Evolutionary conservation across 495 filamentous ascomycete species (phyloP), one percentile per base, ranked within the genome.

Genomic region (Pyrenula aspistea): DNA sequence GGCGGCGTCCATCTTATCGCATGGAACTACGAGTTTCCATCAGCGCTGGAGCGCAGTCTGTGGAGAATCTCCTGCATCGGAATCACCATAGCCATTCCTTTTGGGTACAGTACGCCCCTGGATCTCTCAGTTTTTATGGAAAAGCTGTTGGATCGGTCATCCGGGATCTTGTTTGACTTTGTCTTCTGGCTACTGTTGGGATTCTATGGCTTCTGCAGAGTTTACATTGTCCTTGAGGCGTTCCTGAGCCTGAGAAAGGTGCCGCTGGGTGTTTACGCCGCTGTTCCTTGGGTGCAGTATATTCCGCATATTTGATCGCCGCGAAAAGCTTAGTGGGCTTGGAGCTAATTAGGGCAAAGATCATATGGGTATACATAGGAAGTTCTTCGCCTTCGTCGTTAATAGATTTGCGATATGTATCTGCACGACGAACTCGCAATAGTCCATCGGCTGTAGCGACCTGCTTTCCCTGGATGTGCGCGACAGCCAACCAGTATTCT

Each of bases 161-260:
- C n/a, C n/a, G n/a, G n/a, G n/a, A n/a, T n/a, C n/a, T 48, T 48
- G 19, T 48, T 48, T 48, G 19, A 48, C 42, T 48, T 48, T 48
- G 42, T 48, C 11, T 19, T 48, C 42, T 11, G 11, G 19, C 11
- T 48, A 11, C 42, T 48, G 42, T 19, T 48, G 11, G n/a, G n/a
- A n/a, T n/a, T n/a, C n/a, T n/a, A n/a, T n/a, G n/a, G n/a, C n/a
- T n/a, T n/a, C n/a, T 48, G 42, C 19, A 55, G 65, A 25, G 42
- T 55, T 2, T 67, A 25, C 48, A 51, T 68, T 11, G 63, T 68
- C 10, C 57, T 68, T 2, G 66, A 68, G 53, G 59, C 60, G 19
- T 67, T 68, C 55, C 58, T 65, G 42, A 55, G 51, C 20, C 12
- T 68, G 0, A 59, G 61, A 10, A 50, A 60, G 25, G 31, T 63